Conservation (phyloP, 23 red algal genomes). For the Gracilaria vermiculophylla region DNA sequence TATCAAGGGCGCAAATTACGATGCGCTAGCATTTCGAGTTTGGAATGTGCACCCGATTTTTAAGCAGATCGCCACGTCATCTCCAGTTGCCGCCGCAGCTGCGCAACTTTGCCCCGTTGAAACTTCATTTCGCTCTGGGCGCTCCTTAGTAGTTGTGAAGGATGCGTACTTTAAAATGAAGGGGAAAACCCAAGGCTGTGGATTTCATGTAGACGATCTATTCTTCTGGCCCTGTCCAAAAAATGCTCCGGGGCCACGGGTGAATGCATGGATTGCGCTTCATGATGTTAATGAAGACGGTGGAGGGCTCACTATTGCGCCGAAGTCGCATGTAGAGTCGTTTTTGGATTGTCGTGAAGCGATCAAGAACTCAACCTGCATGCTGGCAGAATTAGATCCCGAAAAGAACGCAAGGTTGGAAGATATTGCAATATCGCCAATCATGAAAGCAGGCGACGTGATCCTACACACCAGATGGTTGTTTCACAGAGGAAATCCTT, state of each 20-base stretch:
- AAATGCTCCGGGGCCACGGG: slow-evolving; percentile 1
- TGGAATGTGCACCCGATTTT: neutral
- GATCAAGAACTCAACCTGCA: neutral
- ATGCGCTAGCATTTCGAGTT: neutral
- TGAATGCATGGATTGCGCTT: slow-evolving; percentile 39
- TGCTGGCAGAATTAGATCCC: neutral
- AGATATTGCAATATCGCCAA: neutral
- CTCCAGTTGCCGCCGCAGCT: slow-evolving; percentile 22
- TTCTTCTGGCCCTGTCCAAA: slow-evolving; percentile 21
- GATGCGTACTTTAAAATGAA: slow-evolving; percentile 9
- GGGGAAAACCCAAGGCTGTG: neutral
- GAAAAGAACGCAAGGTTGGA: slow-evolving; percentile 12
- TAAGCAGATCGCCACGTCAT: neutral
- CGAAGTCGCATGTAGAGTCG: neutral
- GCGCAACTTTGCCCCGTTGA: neutral
- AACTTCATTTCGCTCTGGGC: neutral
- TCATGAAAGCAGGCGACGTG: slow-evolving; percentile 7
- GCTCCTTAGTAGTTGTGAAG: neutral
- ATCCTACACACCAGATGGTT: slow-evolving; percentile 13
- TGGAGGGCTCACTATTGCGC: slow-evolving; percentile 1
- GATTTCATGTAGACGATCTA: slow-evolving; percentile 7
- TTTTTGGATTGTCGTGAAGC: slow-evolving; percentile 23
- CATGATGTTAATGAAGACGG: slow-evolving; percentile 26
- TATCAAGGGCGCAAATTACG: neutral
- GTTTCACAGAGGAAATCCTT: slow-evolving; percentile 17